Evolutionary conservation across 306 rosid species (phyloP), one percentile per base, ranked within the genome.

Genomic region (Sophora flavescens): DNA sequence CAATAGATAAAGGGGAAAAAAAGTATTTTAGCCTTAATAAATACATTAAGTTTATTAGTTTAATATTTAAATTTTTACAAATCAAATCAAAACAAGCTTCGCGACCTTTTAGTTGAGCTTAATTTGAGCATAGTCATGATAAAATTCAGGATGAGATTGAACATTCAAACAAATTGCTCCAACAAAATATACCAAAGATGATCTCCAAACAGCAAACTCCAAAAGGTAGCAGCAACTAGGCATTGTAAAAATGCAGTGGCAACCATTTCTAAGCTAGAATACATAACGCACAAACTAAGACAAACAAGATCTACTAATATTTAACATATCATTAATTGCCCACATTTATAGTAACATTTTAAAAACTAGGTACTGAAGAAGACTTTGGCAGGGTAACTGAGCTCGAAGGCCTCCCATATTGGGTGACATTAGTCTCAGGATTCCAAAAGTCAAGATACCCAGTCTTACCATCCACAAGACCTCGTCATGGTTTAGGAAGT

Each of bases 391-490:
- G 86, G 65, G 86, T 80, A 45, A 85, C 86, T 53, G 91, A 47
- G 71, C 77, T 68, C 0, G 82, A 64, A 51, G 99, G 99, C 81
- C 91, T 89, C 78, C 93, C 99, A 16, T 96, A 96, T 74, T 96
- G 99, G 32, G 99, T 96, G 14, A 91, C 90, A 86, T 96, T 96
- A 41, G 99, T 96, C 86, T 87, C 99, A 0, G 99, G 99, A 83
- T 96, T 96, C 99, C 99, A 96, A 76, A 91, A 96, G 89, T 96
- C 93, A 32, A 96, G 93, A 80, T 91, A 96, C 60, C 99, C 99
- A 4, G 99, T 96, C 87, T 92, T 96, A 6, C 99, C 99, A 86
- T 96, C 99, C 71, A 96, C 98, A 42, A 96, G 94, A 68, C 99
- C 99, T 61, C 77, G 80, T 98, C 99, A 96, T 30, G 99, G 99